Evolutionary conservation across 2,329 filamentous ascomycete genomes (phyloP), one percentile per base, ranked within the genome.

Genomic region (Aspergillus nomiae): DNA sequence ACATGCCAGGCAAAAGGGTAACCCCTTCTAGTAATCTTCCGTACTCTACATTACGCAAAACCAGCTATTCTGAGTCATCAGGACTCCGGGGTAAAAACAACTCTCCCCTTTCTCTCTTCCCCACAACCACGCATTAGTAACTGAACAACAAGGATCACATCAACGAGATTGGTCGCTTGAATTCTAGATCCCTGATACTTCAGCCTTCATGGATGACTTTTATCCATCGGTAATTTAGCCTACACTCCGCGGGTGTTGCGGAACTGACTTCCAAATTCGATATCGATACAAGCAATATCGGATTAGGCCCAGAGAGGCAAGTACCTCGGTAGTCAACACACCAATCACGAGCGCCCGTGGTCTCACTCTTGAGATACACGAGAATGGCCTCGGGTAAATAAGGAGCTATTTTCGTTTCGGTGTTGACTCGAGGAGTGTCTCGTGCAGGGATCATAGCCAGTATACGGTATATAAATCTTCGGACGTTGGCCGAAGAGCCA

Each of bases 301-400:
- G 21, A 50, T 30, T 50, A 63, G 26, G 14, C 59, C 62, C 38
- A 55, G 55, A 46, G 28, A 55, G 46, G 56, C 45, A 62, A 21
- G 28, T 57, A 57, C 63, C 63, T 64, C 63, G 63, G 63, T 46
- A 43, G 32, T 30, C 24, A n/a, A 46, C 5, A 19, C n/a, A 43
- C 60, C 60, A 63, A 60, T 61, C 63, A 67, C 61, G 38, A 53
- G 56, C 58, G 26, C 41, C 54, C 28, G 41, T 56, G 51, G 48
- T 28, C 36, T 43, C 41, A 41, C 48, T 46, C 30, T 32, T 36
- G 56, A 61, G 56, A 53, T 59, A 50, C 65, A 73, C 71, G 71
- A 72, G 66, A 73, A 73, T 64, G 63, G 48, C 66, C 61, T 74
- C 73, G 73, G 73, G 72, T 66, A 63, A 73, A 63, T 48, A 64